Evolutionary conservation across 202 grass and related monocot species (phyloP).

Genomic region (Zoysia matrella): DNA sequence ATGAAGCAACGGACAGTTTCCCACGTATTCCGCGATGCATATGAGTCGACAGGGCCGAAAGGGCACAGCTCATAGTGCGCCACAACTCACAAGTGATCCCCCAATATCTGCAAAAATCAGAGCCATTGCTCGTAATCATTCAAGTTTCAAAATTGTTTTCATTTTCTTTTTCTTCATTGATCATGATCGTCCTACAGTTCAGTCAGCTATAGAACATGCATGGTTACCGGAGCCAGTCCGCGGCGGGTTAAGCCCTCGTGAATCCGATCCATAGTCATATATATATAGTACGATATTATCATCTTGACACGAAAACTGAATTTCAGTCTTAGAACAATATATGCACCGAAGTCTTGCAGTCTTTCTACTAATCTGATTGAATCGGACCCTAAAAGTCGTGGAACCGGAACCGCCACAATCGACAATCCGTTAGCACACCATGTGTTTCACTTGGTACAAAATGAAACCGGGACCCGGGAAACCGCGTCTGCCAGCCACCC

Average conservation of each 20-base stretch:
- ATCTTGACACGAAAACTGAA: neutral
- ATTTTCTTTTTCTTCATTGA: constrained; percentile 5
- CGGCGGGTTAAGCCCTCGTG: no score
- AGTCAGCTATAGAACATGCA: no score
- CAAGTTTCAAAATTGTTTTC: constrained; percentile 5
- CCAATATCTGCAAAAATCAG: constrained; percentile 26
- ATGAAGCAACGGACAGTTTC: constrained; percentile 35
- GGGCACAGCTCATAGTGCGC: constrained; percentile 39
- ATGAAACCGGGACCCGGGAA: no score
- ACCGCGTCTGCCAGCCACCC: no score
- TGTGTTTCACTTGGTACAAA: no score
- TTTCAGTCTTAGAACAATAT: neutral
- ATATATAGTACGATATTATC: no score
- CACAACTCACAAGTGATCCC: constrained; percentile 31
- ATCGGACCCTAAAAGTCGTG: no score
- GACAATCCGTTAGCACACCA: no score
- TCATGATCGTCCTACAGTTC: constrained; percentile 6
- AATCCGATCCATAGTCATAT: no score
- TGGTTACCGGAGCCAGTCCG: no score
- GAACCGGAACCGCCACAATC: no score
- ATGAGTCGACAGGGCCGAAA: constrained; percentile 40
- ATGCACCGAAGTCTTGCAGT: neutral
- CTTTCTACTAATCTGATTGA: no score
- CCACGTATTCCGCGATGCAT: constrained; percentile 36
- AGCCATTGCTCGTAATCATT: constrained; percentile 39